These are phyloP conservation scores for Trichoderma semiorbis DNA, from an alignment of 2,329 filamentous ascomycete species.

Conservation along the genomic window DNA sequence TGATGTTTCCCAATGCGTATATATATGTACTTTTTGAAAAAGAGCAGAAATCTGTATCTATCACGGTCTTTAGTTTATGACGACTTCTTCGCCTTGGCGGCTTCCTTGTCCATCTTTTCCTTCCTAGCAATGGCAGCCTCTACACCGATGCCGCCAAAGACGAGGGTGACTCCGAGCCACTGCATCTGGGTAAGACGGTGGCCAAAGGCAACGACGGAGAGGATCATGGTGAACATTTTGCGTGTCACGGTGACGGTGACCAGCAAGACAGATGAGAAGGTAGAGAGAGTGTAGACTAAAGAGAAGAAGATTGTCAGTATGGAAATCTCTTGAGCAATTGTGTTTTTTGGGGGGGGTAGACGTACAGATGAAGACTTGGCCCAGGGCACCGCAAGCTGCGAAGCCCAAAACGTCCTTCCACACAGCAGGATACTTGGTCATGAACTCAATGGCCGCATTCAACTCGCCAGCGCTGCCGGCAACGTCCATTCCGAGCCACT, in stretches of 20 bases:
- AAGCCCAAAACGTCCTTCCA: constrained; percentile 89
- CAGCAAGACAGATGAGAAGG: constrained; percentile 85
- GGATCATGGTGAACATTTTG: constrained; percentile 99
- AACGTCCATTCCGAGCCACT: constrained; percentile 64
- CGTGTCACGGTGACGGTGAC: constrained; percentile 96
- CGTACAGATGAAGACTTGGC: constrained; percentile 91
- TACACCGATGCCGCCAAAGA: constrained; percentile 92
- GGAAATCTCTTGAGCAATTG: background rate
- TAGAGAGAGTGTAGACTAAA: constrained; percentile 81
- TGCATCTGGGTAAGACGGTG: constrained; percentile 85
- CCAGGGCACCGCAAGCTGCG: constrained; percentile 82
- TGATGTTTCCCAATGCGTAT: background rate
- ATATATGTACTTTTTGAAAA: constrained; percentile 7
- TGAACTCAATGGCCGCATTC: constrained; percentile 72
- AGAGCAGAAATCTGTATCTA: background rate
- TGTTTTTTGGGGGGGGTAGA: constrained; percentile 22
- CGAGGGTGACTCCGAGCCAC: constrained; percentile 86
- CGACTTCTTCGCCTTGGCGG: constrained; percentile 49
- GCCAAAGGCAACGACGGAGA: constrained; percentile 92
- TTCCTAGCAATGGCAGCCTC: constrained; percentile 77
- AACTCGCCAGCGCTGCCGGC: constrained; percentile 72
- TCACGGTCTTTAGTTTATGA: constrained; percentile 18
- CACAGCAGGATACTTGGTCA: constrained; percentile 74
- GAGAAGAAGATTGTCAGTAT: background rate
- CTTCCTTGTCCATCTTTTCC: constrained; percentile 81